phyloP scores from a whole-genome alignment of 768 basidiomycete species.

The Suillus subaureus region DNA sequence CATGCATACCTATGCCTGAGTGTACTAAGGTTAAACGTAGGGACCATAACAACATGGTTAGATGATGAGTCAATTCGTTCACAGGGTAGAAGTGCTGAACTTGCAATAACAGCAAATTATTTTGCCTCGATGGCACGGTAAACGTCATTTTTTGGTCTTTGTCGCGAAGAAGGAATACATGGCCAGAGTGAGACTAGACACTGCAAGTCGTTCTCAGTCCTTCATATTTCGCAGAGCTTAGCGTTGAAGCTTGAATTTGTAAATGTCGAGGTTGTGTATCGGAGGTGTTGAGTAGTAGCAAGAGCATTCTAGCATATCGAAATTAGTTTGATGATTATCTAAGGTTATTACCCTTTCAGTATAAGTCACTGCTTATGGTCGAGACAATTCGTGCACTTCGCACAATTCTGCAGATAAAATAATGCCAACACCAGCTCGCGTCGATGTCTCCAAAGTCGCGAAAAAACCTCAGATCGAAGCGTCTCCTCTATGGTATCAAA shows the following conservation, averaged over 20 bases:
- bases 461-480: constrained; percentile 32
- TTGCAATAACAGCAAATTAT: background rate
- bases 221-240: constrained; percentile 54
- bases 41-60: background rate
- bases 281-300: too few species aligned
- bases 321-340: too few species aligned
- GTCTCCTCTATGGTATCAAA: constrained; percentile 57
- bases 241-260: background rate
- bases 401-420: constrained; percentile 14
- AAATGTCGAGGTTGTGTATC: background rate
- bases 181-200: too few species aligned
- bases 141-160: background rate
- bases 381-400: background rate
- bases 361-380: too few species aligned
- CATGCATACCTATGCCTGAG: background rate
- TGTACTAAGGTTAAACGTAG: background rate
- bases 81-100: background rate
- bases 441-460: constrained; percentile 5
- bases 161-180: background rate
- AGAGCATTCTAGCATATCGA: too few species aligned
- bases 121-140: background rate
- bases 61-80: background rate
- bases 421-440: constrained; percentile 10
- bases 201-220: too few species aligned
- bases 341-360: too few species aligned